Conservation (phyloP, 371 early-diverging fungal genomes). For the Actinomortierella wolfii region DNA sequence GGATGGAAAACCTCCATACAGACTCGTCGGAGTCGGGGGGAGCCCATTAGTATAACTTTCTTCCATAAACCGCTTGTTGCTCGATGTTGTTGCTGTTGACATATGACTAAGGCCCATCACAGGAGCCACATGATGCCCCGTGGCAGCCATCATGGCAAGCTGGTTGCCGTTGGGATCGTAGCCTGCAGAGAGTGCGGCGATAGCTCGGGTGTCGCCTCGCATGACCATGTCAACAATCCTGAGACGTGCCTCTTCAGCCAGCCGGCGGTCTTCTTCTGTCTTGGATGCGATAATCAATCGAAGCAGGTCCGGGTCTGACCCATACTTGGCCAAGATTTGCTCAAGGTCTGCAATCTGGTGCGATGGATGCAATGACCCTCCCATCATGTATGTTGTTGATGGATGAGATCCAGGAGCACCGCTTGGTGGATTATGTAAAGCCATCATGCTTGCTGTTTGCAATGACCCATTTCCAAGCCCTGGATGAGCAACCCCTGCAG, state of each 20-base stretch:
- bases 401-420: conserved; percentile 1
- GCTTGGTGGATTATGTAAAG: background rate
- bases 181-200: conserved; percentile 8
- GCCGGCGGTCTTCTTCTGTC: conserved; percentile 69
- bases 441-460: background rate
- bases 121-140: too few species aligned
- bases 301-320: conserved; percentile 64
- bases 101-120: too few species aligned
- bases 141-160: too few species aligned
- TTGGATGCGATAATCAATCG: conserved; percentile 66
- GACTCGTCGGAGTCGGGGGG: conserved; percentile 1
- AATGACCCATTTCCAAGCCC: conserved; percentile 2
- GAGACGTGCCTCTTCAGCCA: conserved; percentile 64
- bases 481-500: conserved; percentile 1
- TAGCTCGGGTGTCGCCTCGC: conserved; percentile 24
- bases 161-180: conserved; percentile 5
- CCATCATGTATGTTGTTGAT: conserved; percentile 3
- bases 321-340: conserved; percentile 59
- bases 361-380: conserved; percentile 15
- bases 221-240: conserved; percentile 59
- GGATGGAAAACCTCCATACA: conserved; percentile 23
- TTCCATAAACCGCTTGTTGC: conserved; percentile 30
- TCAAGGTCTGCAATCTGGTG: conserved; percentile 54
- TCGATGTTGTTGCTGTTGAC: too few species aligned
- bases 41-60: conserved; percentile 10